Evolutionary conservation across 2,329 filamentous ascomycete species (phyloP).

Genomic region (Colletotrichum acutatum): DNA sequence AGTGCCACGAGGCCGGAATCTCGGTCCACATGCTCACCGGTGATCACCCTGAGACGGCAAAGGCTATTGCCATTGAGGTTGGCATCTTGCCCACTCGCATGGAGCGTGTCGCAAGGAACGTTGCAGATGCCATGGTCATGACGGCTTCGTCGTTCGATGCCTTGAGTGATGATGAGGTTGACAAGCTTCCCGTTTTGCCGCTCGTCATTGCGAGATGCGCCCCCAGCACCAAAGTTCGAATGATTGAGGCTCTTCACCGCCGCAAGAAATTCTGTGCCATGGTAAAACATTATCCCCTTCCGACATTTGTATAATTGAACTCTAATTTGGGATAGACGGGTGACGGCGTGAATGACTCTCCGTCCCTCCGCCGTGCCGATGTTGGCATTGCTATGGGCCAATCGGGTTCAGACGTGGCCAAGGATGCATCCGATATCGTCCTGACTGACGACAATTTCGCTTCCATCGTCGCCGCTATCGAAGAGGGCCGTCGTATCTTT

Average conservation of each 20-base stretch:
- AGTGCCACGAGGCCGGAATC: conserved; percentile 72
- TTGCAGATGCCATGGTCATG: conserved; percentile 70
- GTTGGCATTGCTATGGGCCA: conserved; percentile 78
- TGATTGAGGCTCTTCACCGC: conserved; percentile 79
- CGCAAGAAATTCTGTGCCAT: conserved; percentile 75
- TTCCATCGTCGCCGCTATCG: conserved; percentile 76
- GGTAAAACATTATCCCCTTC: conserved; percentile 45
- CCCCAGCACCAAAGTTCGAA: conserved; percentile 77
- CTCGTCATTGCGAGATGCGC: conserved; percentile 77
- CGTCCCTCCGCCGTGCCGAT: conserved; percentile 75
- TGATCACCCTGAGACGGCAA: conserved; percentile 72
- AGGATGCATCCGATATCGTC: conserved; percentile 73
- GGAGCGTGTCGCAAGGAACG: conserved; percentile 60
- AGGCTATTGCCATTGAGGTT: conserved; percentile 70
- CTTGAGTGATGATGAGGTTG: conserved; percentile 71
- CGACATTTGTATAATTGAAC: too few species aligned
- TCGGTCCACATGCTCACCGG: conserved; percentile 76
- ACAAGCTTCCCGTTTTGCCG: conserved; percentile 71
- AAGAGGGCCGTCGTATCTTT: conserved; percentile 78
- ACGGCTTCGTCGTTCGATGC: conserved; percentile 73
- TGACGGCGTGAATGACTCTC: conserved; percentile 80
- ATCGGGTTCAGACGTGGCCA: conserved; percentile 72
- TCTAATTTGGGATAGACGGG: conserved; percentile 59
- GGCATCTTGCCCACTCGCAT: conserved; percentile 65
- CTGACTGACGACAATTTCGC: conserved; percentile 81